Conservation (phyloP, 441 rosid genomes). For the Pelargonium myrrhifolium region DNA sequence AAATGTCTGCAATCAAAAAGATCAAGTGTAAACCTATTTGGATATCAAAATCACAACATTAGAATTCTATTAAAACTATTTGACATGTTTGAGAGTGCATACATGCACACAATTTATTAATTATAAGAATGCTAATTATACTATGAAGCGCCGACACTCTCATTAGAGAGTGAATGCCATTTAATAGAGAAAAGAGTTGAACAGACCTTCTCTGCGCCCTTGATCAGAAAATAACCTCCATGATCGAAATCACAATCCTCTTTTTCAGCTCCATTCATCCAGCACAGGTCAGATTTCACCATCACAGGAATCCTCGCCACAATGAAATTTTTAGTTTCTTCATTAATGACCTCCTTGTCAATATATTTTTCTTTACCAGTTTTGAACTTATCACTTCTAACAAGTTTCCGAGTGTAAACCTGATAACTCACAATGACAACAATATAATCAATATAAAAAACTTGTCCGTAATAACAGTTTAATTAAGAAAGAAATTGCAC, state of each 20-base stretch:
- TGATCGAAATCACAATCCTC: constrained; percentile 83
- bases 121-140: too few relatives aligned
- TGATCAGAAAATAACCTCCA: constrained; percentile 82
- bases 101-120: too few relatives aligned
- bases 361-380: constrained; percentile 57
- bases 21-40: too few relatives aligned
- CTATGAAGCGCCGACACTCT: too few relatives aligned
- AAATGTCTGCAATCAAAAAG: constrained; percentile 53
- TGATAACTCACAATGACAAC: constrained; percentile 24
- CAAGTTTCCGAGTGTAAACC: constrained; percentile 43
- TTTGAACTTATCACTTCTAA: constrained; percentile 68
- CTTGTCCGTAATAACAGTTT: neutral
- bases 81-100: too few relatives aligned
- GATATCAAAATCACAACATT: too few relatives aligned
- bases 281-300: constrained; percentile 80
- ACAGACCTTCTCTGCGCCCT: constrained; percentile 86
- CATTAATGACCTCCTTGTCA: constrained; percentile 29
- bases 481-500: neutral
- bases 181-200: neutral
- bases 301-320: constrained; percentile 83
- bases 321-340: constrained; percentile 38
- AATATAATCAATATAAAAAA: too few relatives aligned
- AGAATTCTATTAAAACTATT: neutral
- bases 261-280: constrained; percentile 51
- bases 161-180: too few relatives aligned